Percentiles rank a stretch among this genome's conserved stretches.
Conservation (phyloP, 768 basidiomycete species). For the Sarcomyxa edulis region DNA sequence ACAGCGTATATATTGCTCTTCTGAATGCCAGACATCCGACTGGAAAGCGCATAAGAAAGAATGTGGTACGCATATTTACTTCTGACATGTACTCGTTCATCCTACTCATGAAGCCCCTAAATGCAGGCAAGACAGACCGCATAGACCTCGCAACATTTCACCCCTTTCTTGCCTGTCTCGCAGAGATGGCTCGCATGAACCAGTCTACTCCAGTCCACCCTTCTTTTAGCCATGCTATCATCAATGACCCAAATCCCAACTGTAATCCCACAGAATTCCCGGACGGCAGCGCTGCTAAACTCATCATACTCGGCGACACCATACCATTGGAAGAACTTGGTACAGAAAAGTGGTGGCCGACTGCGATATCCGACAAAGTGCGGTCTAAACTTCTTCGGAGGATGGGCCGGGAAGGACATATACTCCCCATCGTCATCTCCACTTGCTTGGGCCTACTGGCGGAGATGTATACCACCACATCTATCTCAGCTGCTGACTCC, state of each 20-base stretch:
- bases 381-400: conserved; percentile 23
- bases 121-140: conserved; percentile 27
- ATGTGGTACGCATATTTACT: conserved; percentile 19
- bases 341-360: conserved; percentile 27
- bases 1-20: conserved; percentile 25
- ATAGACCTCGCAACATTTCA: conserved; percentile 26
- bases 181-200: conserved; percentile 12
- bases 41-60: conserved; percentile 22
- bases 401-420: conserved; percentile 26
- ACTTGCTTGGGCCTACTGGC: conserved; percentile 27
- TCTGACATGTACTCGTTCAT: neutral
- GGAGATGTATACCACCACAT: conserved; percentile 35
- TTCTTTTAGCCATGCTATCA: conserved; percentile 20
- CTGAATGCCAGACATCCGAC: conserved; percentile 23
- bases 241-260: conserved; percentile 20
- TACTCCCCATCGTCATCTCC: conserved; percentile 26
- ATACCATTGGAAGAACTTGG: conserved; percentile 3
- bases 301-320: conserved; percentile 24
- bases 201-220: conserved; percentile 12
- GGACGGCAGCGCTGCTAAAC: conserved; percentile 18
- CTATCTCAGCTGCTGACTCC: conserved; percentile 9
- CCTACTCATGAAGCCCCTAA: neutral
- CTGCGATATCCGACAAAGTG: conserved; percentile 16
- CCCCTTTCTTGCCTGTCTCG: conserved; percentile 20
- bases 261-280: conserved; percentile 12